Evolutionary conservation across 306 rosid species (phyloP), one percentile per base, ranked within the genome.

Genomic region (barrel medic (Medicago truncatula)): DNA sequence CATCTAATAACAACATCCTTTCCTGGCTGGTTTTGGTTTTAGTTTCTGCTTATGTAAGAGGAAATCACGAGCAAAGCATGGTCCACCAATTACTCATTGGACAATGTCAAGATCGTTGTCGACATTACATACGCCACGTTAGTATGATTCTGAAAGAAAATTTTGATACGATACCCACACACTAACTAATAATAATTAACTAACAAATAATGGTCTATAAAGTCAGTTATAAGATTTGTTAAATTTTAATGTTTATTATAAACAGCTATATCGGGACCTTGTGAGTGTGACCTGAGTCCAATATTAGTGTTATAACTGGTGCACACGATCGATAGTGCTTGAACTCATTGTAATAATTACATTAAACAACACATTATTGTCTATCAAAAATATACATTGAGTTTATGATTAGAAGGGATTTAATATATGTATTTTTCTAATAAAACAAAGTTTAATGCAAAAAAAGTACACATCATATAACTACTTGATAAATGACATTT

Each of bases 61-160:
- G 39, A 47, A 4, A 10, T 47, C 17, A 47, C 17, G 60, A 17
- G 31, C 11, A 1, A 16, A 50, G 40, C 0, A 8, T 63, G 74
- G 36, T 66, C 80, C 78, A 80, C 57, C 39, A 21, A 38, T 31
- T 46, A 56, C 64, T 69, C n/a, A 38, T 34, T 62, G 15, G 9
- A 23, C 49, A 21, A 44, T 64, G 18, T 44, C 20, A 17, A 54
- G 34, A 21, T 74, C 70, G n/a, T 56, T 68, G 71, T 75, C 80
- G 47, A 75, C 43, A 11, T 41, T 1, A 53, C 36, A 16, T 68
- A 5, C n/a, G 13, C 47, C 52, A 67, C 40, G 41, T 57, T 46
- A 18, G 12, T 70, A 2, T 44, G 38, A 18, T 25, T 9, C 17
- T 23, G n/a, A 25, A 10, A 59, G 4, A 9, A 61, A 1, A 5